These are phyloP conservation scores for Leccinum aurantiacum DNA, from an alignment of 768 basidiomycete genomes.

Conservation along the genomic window DNA sequence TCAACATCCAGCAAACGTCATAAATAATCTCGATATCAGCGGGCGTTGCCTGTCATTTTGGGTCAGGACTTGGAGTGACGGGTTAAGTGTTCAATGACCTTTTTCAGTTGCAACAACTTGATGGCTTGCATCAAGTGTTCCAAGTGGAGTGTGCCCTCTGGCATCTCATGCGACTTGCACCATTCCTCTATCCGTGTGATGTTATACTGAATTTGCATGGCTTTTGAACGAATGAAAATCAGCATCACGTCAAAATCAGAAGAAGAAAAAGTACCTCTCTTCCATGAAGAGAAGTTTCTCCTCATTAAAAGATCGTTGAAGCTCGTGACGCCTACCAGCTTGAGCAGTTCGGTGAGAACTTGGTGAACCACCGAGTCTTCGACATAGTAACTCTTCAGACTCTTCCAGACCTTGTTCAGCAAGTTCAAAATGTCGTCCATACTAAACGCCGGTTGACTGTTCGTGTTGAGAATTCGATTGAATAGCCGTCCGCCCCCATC, in stretches of 20 bases:
- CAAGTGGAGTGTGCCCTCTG: conserved; percentile 93
- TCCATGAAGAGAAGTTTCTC: conserved; percentile 99
- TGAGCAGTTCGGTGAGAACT: conserved; percentile 90
- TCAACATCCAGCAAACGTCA: conserved; percentile 99
- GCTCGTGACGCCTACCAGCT: conserved; percentile 93
- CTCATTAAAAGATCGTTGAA: conserved; percentile 99
- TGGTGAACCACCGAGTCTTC: conserved; percentile 97
- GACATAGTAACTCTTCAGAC: conserved; percentile 97
- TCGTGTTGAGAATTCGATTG: conserved; percentile 86
- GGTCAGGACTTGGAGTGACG: neutral
- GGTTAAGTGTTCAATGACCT: conserved; percentile 50
- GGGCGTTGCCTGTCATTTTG: conserved; percentile 66
- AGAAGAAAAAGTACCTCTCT: conserved; percentile 68
- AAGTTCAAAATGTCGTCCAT: conserved; percentile 99
- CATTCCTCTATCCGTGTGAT: conserved; percentile 97
- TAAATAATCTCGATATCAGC: conserved; percentile 99
- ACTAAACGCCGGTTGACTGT: conserved; percentile 84
- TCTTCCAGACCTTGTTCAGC: conserved; percentile 97
- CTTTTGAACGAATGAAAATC: conserved; percentile 41
- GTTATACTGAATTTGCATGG: conserved; percentile 99
- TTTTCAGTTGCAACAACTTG: conserved; percentile 96
- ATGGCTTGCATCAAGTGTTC: conserved; percentile 99
- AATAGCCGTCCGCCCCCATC: conserved; percentile 93
- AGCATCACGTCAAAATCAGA: neutral
- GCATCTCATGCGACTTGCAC: conserved; percentile 99